phyloP scores from a whole-genome alignment of 2,329 filamentous ascomycete species.

The Talaromyces sp. region DNA sequence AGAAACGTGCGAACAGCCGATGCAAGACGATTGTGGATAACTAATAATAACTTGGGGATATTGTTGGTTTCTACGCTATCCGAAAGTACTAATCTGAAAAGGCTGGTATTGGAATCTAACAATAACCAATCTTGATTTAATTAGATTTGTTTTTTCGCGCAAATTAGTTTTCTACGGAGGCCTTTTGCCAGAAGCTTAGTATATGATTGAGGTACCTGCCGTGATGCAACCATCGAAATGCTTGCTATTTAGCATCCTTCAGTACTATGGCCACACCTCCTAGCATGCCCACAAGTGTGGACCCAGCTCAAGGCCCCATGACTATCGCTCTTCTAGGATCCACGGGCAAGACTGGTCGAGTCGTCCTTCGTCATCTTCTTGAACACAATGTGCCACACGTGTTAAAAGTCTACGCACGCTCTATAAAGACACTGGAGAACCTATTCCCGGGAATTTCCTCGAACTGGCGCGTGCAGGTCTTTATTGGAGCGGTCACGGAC shows the following conservation, averaged over 20 bases:
- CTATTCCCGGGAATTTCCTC: neutral
- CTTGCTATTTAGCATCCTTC: neutral
- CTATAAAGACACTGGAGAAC: neutral
- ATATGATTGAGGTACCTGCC: neutral
- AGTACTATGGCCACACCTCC: too few relatives aligned
- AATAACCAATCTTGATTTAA: too few relatives aligned
- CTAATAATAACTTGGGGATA: too few relatives aligned
- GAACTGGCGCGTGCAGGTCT: neutral
- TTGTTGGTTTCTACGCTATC: too few relatives aligned
- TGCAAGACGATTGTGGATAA: neutral
- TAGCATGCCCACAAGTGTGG: neutral
- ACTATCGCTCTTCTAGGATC: neutral
- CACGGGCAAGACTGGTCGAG: neutral
- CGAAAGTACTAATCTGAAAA: too few relatives aligned
- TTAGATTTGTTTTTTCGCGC: too few relatives aligned
- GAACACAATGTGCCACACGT: neutral
- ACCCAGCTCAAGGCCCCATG: neutral
- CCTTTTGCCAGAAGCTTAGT: neutral
- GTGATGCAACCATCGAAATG: neutral
- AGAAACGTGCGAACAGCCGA: neutral
- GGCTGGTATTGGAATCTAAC: too few relatives aligned
- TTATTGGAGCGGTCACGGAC: neutral
- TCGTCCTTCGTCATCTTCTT: neutral
- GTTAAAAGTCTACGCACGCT: neutral
- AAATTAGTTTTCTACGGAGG: too few relatives aligned